A percentile compares a stretch with the other conserved stretches of the same genome.
phyloP scores from a whole-genome alignment of 805 yeast species.

The Wickerhamiella alocasiicola region DNA sequence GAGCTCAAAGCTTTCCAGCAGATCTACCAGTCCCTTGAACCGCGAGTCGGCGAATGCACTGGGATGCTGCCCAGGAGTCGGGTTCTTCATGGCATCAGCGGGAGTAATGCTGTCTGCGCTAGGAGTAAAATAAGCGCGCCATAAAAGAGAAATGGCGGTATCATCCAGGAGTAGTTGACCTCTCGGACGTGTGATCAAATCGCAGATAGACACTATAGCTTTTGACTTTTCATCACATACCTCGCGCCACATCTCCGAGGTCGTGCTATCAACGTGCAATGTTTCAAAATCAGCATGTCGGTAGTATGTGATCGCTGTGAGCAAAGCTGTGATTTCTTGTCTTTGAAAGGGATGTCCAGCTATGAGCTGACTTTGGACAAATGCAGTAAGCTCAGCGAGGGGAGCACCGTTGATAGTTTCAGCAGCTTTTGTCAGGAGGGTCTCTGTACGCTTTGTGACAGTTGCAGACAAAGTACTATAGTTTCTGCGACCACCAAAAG shows the following conservation, averaged over 20 bases:
- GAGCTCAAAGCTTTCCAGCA: slow-evolving; percentile 14
- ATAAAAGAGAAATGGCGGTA: slow-evolving; percentile 20
- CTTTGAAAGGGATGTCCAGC: slow-evolving; percentile 23
- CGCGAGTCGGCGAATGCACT: slow-evolving; percentile 12
- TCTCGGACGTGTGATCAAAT: slow-evolving; percentile 18
- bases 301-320: slow-evolving; percentile 24
- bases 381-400: background rate
- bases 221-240: slow-evolving; percentile 21
- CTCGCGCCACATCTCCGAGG: slow-evolving; percentile 16
- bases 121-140: slow-evolving; percentile 21
- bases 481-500: background rate
- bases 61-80: slow-evolving; percentile 13
- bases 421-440: background rate
- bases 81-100: slow-evolving; percentile 18
- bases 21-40: slow-evolving; percentile 10
- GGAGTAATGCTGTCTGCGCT: slow-evolving; percentile 16
- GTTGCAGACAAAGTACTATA: background rate
- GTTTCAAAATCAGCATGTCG: slow-evolving; percentile 18
- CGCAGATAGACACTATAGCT: slow-evolving; percentile 18
- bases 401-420: slow-evolving; percentile 1
- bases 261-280: slow-evolving; percentile 10
- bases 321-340: slow-evolving; percentile 23
- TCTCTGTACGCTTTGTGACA: background rate
- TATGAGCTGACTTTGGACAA: slow-evolving; percentile 21
- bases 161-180: slow-evolving; percentile 20